phyloP scores from a whole-genome alignment of 2,329 filamentous ascomycete species.

The Nemania abortiva region DNA sequence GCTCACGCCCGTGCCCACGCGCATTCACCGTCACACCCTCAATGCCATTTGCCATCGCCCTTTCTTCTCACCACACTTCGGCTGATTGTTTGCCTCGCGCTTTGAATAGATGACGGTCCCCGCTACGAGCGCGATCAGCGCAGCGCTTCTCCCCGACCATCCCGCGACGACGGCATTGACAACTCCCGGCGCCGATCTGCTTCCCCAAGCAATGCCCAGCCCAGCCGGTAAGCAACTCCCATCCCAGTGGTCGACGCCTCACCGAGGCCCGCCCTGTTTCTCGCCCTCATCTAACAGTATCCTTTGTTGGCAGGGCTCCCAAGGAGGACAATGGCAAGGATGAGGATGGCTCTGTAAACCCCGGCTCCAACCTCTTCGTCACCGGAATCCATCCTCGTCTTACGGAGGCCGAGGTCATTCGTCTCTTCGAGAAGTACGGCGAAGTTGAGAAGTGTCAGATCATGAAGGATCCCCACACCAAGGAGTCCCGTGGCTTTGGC shows the following conservation, averaged over 20 bases:
- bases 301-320: constrained; percentile 54
- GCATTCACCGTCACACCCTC: background rate
- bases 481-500: constrained; percentile 97
- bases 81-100: constrained; percentile 38
- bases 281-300: constrained; percentile 27
- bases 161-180: constrained; percentile 71
- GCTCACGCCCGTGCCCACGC: background rate
- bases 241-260: background rate
- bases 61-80: constrained; percentile 6
- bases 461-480: constrained; percentile 98
- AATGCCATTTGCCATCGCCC: background rate
- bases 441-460: constrained; percentile 99
- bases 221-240: constrained; percentile 60
- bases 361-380: constrained; percentile 98
- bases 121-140: constrained; percentile 76
- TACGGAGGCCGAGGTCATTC: constrained; percentile 88
- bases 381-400: constrained; percentile 97
- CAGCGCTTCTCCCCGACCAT: constrained; percentile 72
- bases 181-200: constrained; percentile 69
- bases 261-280: too few relatives aligned
- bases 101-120: constrained; percentile 67
- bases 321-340: constrained; percentile 69
- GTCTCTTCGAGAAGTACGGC: constrained; percentile 98
- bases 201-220: constrained; percentile 66
- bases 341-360: constrained; percentile 87